phyloP scores from a whole-genome alignment of 2,329 filamentous ascomycete genomes.

The Metarhizium robertsii region DNA sequence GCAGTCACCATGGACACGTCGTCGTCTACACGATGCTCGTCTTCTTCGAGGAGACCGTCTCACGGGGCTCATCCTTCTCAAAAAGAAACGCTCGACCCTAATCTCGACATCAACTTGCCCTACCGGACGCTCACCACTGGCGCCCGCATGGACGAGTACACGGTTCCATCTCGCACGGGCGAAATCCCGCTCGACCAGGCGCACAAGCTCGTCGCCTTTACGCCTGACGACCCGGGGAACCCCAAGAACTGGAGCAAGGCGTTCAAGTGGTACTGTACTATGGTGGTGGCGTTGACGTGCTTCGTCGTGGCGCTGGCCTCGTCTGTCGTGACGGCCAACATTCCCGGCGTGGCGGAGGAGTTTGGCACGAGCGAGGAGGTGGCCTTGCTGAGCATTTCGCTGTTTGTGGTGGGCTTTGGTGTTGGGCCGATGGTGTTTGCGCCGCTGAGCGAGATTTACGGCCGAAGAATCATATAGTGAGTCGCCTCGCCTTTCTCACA shows the following conservation, averaged over 20 bases:
- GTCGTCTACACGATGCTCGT: no score
- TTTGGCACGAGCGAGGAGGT: slow-evolving; percentile 67
- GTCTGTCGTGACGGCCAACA: slow-evolving; percentile 69
- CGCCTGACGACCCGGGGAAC: slow-evolving; percentile 60
- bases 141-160: no score
- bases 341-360: slow-evolving; percentile 51
- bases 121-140: no score
- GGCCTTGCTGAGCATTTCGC: slow-evolving; percentile 58
- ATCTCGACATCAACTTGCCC: no score
- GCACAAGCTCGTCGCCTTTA: no score
- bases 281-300: slow-evolving; percentile 70
- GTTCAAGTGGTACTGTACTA: slow-evolving; percentile 76
- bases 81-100: no score
- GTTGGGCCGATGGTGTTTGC: slow-evolving; percentile 74
- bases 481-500: no score
- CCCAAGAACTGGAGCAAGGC: slow-evolving; percentile 78
- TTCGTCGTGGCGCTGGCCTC: slow-evolving; percentile 66
- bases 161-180: no score
- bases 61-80: no score
- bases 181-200: no score
- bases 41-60: no score
- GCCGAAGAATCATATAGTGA: slow-evolving; percentile 61
- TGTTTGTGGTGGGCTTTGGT: slow-evolving; percentile 78
- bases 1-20: no score
- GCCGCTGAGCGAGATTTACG: slow-evolving; percentile 66